Conservation (phyloP, 495 filamentous ascomycete genomes). For the Margaritispora aquatica region DNA sequence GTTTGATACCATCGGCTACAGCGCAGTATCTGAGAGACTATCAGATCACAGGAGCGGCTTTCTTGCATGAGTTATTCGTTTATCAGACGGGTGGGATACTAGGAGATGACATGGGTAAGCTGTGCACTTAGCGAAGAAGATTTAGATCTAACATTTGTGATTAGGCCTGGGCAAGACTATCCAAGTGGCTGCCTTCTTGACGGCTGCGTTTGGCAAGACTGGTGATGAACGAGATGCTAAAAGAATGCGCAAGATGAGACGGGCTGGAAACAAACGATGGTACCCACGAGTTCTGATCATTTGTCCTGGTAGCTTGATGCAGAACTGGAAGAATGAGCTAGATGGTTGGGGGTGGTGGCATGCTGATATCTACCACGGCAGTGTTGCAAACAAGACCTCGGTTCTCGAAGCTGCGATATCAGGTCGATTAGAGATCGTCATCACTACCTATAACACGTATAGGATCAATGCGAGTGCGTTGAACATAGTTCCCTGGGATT, state of each 20-base stretch:
- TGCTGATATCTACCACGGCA: constrained; percentile 74
- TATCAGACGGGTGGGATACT: constrained; percentile 89
- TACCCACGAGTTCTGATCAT: constrained; percentile 85
- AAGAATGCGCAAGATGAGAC: constrained; percentile 81
- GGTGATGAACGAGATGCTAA: constrained; percentile 84
- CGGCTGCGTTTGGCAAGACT: constrained; percentile 90
- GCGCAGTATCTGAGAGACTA: constrained; percentile 92
- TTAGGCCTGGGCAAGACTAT: constrained; percentile 80
- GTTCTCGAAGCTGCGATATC: constrained; percentile 67
- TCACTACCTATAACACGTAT: constrained; percentile 92
- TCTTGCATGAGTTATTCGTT: constrained; percentile 85
- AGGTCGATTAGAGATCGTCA: constrained; percentile 78
- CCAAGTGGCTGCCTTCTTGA: constrained; percentile 92
- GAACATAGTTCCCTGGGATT: constrained; percentile 90
- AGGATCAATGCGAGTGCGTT: constrained; percentile 64
- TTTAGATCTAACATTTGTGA: too few species aligned
- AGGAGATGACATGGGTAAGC: constrained; percentile 84
- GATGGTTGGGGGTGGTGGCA: constrained; percentile 95
- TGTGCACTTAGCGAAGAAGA: not conserved
- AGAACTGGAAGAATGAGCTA: constrained; percentile 86
- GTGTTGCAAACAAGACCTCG: constrained; percentile 52
- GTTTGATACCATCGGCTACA: constrained; percentile 82
- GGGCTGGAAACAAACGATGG: constrained; percentile 44
- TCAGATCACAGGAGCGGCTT: constrained; percentile 78
- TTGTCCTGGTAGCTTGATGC: constrained; percentile 81